A percentile compares a stretch with the other conserved stretches of the same genome.
phyloP scores from a whole-genome alignment of 495 filamentous ascomycete genomes.

The Halenospora varia region DNA sequence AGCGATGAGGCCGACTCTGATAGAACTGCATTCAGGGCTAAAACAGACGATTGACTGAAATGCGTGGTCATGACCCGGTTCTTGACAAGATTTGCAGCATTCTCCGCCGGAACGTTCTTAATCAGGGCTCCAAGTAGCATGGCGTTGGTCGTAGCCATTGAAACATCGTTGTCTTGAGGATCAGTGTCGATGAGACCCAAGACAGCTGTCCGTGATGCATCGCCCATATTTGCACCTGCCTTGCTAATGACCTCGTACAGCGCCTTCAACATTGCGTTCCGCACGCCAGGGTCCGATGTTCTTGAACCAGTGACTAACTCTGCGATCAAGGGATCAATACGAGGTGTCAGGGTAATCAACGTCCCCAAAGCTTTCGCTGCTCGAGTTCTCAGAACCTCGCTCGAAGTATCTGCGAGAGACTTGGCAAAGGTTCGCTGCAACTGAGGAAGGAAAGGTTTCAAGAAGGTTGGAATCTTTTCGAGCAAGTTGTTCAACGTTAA shows the following conservation, averaged over 20 bases:
- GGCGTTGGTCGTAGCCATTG: conserved; percentile 83
- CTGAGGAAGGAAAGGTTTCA: conserved; percentile 96
- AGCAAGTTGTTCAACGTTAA: conserved; percentile 91
- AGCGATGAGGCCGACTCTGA: conserved; percentile 70
- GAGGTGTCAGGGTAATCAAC: conserved; percentile 90
- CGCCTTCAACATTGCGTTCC: conserved; percentile 95
- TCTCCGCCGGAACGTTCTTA: conserved; percentile 68
- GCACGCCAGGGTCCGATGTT: conserved; percentile 82
- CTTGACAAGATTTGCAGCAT: conserved; percentile 68
- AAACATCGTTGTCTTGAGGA: conserved; percentile 64
- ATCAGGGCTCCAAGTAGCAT: conserved; percentile 84
- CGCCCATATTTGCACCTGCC: conserved; percentile 90
- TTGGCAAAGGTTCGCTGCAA: conserved; percentile 96
- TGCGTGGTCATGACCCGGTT: conserved; percentile 71
- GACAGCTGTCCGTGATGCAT: conserved; percentile 75
- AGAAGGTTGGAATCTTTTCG: conserved; percentile 91
- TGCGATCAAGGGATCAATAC: conserved; percentile 80
- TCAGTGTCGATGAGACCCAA: conserved; percentile 85
- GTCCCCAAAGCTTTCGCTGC: conserved; percentile 97
- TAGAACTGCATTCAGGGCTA: conserved; percentile 85
- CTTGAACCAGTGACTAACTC: conserved; percentile 93
- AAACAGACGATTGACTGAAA: conserved; percentile 60
- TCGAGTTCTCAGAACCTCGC: conserved; percentile 78
- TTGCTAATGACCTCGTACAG: conserved; percentile 95
- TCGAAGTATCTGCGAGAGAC: conserved; percentile 87